Percentiles rank a stretch among this genome's conserved stretches.
Evolutionary conservation across 1,284 basidiomycete genomes (phyloP).

Genomic region (Cryptococcus deneoformans): DNA sequence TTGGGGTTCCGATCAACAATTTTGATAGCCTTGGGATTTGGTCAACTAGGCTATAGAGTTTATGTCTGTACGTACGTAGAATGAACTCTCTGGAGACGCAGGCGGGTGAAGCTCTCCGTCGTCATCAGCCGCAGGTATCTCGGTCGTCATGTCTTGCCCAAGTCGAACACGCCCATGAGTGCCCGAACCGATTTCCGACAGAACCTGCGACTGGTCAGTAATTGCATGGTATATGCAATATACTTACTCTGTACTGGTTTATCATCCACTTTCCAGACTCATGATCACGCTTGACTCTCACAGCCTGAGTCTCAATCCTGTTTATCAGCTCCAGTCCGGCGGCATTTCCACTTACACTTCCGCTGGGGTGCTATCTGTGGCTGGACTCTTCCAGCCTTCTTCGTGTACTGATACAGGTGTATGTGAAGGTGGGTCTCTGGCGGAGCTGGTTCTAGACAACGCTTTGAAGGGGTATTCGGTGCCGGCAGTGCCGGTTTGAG

Average conservation of each 20-base stretch:
- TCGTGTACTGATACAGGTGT: constrained; percentile 1
- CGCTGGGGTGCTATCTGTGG: constrained; percentile 19
- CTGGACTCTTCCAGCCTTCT: constrained; percentile 17
- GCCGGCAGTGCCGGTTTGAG: background rate
- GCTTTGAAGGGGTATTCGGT: too few relatives aligned
- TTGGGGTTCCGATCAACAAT: constrained; percentile 67
- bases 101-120: constrained; percentile 5
- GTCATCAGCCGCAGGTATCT: constrained; percentile 26
- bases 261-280: constrained; percentile 57
- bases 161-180: constrained; percentile 79
- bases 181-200: constrained; percentile 66
- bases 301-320: constrained; percentile 59
- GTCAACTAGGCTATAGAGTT: constrained; percentile 5
- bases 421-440: background rate
- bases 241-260: constrained; percentile 65
- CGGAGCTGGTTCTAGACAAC: background rate
- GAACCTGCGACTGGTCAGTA: constrained; percentile 48
- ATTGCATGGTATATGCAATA: background rate
- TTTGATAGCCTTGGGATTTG: constrained; percentile 69
- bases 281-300: constrained; percentile 44
- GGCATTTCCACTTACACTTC: constrained; percentile 34
- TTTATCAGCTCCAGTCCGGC: background rate
- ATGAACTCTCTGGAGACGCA: constrained; percentile 14
- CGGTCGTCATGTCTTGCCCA: constrained; percentile 59
- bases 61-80: constrained; percentile 16